Percentiles rank a stretch among this genome's conserved stretches.
Evolutionary conservation across 1,284 basidiomycete genomes (phyloP).

Genomic region (Inonotus obliquus): DNA sequence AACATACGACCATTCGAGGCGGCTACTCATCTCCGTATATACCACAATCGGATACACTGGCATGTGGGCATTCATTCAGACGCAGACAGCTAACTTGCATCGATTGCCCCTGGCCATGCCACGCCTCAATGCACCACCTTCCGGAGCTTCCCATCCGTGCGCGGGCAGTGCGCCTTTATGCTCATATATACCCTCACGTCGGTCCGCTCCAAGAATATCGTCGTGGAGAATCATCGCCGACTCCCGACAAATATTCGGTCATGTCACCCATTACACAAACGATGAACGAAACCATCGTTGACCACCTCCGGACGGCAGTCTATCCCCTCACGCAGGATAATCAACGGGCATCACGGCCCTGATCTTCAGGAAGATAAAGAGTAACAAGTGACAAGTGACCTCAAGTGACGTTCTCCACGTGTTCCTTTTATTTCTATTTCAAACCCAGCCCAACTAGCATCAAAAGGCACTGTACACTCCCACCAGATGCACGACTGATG

Average conservation of each 20-base stretch:
- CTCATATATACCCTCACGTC: neutral
- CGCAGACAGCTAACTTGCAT: neutral
- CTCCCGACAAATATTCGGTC: too few relatives aligned
- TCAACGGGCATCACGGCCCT: neutral
- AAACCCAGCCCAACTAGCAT: too few relatives aligned
- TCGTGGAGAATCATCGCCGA: neutral
- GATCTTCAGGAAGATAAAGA: neutral
- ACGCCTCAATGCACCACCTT: neutral
- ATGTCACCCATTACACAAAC: neutral
- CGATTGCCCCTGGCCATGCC: neutral
- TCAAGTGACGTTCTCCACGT: too few relatives aligned
- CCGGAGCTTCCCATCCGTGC: neutral
- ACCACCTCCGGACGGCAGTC: neutral
- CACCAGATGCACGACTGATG: too few relatives aligned
- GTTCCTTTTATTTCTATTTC: too few relatives aligned
- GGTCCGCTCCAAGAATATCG: neutral
- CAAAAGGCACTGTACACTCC: too few relatives aligned
- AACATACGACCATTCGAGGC: neutral
- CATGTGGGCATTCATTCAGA: neutral
- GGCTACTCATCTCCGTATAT: neutral
- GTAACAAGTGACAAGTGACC: too few relatives aligned
- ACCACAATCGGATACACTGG: neutral
- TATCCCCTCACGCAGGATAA: neutral
- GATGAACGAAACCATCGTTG: neutral
- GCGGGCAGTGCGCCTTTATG: neutral